These are phyloP conservation scores for Trichosporon coremiiforme DNA, from an alignment of 1,284 basidiomycete genomes.

Conservation along the genomic window DNA sequence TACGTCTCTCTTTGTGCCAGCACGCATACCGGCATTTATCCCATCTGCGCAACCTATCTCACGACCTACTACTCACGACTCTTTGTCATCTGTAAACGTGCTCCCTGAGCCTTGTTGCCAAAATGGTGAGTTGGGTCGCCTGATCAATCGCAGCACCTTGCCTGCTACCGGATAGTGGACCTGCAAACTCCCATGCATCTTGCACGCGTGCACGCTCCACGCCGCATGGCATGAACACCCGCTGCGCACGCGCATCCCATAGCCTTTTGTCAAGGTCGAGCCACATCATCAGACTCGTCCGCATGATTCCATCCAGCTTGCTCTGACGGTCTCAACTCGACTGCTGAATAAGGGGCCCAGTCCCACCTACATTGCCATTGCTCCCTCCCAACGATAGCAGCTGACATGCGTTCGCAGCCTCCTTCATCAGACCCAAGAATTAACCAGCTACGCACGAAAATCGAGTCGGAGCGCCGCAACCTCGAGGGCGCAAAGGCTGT, in stretches of 20 bases:
- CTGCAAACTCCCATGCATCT: not conserved
- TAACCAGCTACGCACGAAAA: constrained; percentile 49
- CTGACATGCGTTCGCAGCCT: constrained; percentile 24
- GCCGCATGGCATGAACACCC: not conserved
- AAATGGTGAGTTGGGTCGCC: not conserved
- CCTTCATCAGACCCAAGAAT: constrained; percentile 39
- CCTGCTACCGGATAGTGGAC: too few relatives aligned
- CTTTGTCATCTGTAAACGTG: not conserved
- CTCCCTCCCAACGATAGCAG: not conserved
- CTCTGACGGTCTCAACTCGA: not conserved
- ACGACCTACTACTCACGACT: not conserved
- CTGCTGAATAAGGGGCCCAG: not conserved
- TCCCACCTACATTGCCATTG: not conserved
- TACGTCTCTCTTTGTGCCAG: not conserved
- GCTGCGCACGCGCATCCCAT: not conserved
- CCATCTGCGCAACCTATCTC: not conserved
- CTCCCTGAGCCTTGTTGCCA: not conserved
- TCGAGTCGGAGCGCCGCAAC: constrained; percentile 54
- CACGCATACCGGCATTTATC: not conserved
- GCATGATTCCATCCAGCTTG: not conserved
- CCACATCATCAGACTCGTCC: not conserved
- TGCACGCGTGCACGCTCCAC: not conserved
- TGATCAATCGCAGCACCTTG: not conserved
- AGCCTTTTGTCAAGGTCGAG: not conserved
- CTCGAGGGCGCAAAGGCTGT: constrained; percentile 56